phyloP scores from a whole-genome alignment of 2,329 filamentous ascomycete species.

The Nothomitra cinnamomea region DNA sequence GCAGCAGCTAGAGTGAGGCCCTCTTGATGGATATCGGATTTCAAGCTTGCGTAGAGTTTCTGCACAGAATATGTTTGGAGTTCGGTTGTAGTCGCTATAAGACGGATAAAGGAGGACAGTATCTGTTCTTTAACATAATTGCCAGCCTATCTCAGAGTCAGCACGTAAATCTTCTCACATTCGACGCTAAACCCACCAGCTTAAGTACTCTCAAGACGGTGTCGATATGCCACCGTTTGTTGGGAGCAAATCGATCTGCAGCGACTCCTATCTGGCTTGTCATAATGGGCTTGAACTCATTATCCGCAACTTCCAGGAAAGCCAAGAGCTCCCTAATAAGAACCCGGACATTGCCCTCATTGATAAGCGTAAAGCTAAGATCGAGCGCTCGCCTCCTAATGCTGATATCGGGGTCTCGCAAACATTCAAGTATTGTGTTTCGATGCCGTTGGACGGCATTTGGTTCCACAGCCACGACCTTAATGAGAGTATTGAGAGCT shows the following conservation, averaged over 20 bases:
- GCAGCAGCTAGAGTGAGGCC: constrained; percentile 82
- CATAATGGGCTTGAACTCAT: constrained; percentile 98
- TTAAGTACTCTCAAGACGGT: constrained; percentile 92
- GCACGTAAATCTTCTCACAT: background rate
- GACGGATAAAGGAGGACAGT: constrained; percentile 83
- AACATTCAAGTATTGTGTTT: constrained; percentile 91
- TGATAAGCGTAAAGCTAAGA: constrained; percentile 94
- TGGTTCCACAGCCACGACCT: constrained; percentile 93
- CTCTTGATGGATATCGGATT: constrained; percentile 95
- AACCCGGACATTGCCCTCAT: constrained; percentile 87
- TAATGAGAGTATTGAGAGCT: constrained; percentile 90
- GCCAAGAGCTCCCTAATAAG: constrained; percentile 84
- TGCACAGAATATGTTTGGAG: constrained; percentile 93
- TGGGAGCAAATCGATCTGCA: constrained; percentile 87
- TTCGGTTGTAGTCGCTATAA: constrained; percentile 88
- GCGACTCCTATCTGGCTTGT: constrained; percentile 96
- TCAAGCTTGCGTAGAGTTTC: constrained; percentile 78
- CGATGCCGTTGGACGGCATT: constrained; percentile 94
- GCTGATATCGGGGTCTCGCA: constrained; percentile 94
- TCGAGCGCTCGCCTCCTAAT: constrained; percentile 91
- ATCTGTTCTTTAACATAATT: constrained; percentile 98
- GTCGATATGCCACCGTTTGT: constrained; percentile 96
- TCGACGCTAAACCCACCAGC: constrained; percentile 27
- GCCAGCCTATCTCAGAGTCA: constrained; percentile 39
- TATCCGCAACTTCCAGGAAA: constrained; percentile 92